These are phyloP conservation scores for Millerozyma miso DNA, from an alignment of 805 yeast genomes.

Conservation along the genomic window DNA sequence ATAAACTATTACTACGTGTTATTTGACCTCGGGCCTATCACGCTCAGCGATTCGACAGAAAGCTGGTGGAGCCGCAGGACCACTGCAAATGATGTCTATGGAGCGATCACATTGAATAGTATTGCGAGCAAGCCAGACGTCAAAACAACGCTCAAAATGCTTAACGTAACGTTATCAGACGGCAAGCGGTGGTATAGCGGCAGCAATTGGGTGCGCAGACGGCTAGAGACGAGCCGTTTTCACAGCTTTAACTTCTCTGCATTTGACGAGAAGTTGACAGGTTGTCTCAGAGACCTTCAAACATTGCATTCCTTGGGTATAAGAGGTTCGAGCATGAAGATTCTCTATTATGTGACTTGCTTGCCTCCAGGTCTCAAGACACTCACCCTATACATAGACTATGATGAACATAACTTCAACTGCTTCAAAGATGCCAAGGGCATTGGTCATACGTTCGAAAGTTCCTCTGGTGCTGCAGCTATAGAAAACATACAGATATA, in stretches of 20 bases:
- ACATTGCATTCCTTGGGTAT: constrained; percentile 1
- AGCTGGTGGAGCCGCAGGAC: no score
- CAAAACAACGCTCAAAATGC: neutral
- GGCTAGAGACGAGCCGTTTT: neutral
- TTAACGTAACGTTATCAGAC: neutral
- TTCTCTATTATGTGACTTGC: neutral
- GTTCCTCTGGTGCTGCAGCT: neutral
- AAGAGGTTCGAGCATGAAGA: neutral
- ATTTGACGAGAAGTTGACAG: neutral
- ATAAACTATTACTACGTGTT: constrained; percentile 7
- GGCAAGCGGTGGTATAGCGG: neutral
- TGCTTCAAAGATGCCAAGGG: neutral
- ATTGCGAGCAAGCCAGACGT: neutral
- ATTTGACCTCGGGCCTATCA: constrained; percentile 9
- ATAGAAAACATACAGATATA: constrained; percentile 4
- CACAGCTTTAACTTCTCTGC: neutral
- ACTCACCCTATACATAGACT: constrained; percentile 1
- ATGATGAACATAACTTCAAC: constrained; percentile 1
- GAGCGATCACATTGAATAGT: neutral
- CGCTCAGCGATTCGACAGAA: constrained; percentile 1
- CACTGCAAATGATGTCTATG: neutral
- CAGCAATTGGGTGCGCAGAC: neutral
- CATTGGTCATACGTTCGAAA: neutral
- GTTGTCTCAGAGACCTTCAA: neutral
- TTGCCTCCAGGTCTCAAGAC: constrained; percentile 1